Evolutionary conservation across 306 rosid genomes (phyloP), one percentile per base, ranked within the genome.

Genomic region (Prunus kanzakura): DNA sequence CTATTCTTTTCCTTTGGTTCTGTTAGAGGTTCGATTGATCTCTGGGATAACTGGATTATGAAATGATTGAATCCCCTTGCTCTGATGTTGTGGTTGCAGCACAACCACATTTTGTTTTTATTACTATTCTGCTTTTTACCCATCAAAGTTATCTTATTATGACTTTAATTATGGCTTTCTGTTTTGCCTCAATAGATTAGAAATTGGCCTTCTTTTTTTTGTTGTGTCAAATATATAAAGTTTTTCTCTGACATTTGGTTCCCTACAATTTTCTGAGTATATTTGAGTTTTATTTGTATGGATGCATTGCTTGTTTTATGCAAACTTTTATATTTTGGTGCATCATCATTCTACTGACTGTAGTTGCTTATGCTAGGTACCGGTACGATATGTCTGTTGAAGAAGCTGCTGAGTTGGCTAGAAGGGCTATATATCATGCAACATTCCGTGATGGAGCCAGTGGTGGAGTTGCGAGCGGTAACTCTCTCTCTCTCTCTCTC

Each of bases 391-490:
- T 95, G 90, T 82, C 96, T 35, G 64, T 92, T 45, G 91, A 85
- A 67, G 99, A 92, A 84, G 97, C 97, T 66, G 82, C 97, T 62
- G 99, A 95, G 76, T 73, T 92, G 82, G 99, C 97, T 51, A 86
- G 96, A 69, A 82, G 97, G 46, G 79, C 99, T 35, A 95, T 92
- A 58, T 95, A 95, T 85, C 97, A 95, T 79, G 99, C 97, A 55
- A 95, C 99, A 65, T 92, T 92, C 69, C 92, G 96, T 73, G 97
- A 95, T 81, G 99, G 97, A 72, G 99, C 97, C 52, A 95, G 99
- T 72, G 99, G 97, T 81, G 99, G 98, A 82, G 97, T 90, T 80
- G 98, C 93, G 23, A 89, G 98, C 55, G 96, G 98, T 95, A 86
- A 8, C 55, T 18, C 77, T 68, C 66, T 23, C 20, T 32, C 60